Evolutionary conservation across 2,329 filamentous ascomycete species (phyloP), one percentile per base, ranked within the genome.

Genomic region (Alternaria incomplexa): DNA sequence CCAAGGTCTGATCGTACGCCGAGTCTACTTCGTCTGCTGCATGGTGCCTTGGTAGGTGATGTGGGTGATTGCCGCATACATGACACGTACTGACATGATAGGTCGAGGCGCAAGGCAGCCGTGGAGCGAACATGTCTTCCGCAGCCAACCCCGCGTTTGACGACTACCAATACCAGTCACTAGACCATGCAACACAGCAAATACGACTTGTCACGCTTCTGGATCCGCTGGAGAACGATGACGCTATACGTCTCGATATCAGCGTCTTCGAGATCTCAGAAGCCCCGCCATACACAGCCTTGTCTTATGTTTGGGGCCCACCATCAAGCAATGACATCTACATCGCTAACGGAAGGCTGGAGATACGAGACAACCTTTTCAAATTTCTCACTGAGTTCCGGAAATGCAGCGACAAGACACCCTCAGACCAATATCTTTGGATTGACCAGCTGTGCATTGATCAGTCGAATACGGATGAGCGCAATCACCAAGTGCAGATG

Each of bases 371-470:
- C 0, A 40, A 40, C 0, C 36, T 40, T 0, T 40, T 40, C 3
- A 17, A 17, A 17, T 40, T 40, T 40, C 36, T 40, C 36, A 40
- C n/a, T 11, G 36, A 40, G n/a, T 40, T 40, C 8, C 15, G 36
- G 0, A 17, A 40, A 10, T 11, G n/a, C 9, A 8, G 9, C 36
- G 36, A 40, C 9, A 40, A 40, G 36, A n/a, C 36, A n/a, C 36
- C n/a, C 2, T 40, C 36, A 1, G 36, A 40, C 17, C 36, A 0
- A 0, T 3, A 40, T 3, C 0, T 40, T 2, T 40, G 36, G 36
- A 40, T 40, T 11, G 15, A 40, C 3, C 36, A 40, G 36, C 8
- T 40, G 3, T 40, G 36, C n/a, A 40, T 40, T 40, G 2, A 40
- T 11, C 36, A 40, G 36, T 40, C 5, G 9, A 17, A 0, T 40